Conservation (phyloP, 768 basidiomycete species). For the Mycena vulgaris region DNA sequence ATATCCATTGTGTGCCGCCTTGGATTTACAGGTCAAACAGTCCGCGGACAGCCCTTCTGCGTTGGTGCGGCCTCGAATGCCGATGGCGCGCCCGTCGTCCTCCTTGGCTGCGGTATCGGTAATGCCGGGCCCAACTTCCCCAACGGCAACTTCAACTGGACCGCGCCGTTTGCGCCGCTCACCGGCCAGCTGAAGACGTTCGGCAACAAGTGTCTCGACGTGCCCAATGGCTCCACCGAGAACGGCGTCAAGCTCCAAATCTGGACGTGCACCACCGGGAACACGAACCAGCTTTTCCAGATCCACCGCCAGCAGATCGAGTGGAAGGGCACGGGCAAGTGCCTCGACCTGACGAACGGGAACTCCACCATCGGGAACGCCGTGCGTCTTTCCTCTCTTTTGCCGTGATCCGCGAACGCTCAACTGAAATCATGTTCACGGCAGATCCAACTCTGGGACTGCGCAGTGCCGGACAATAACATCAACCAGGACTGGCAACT, state of each 20-base stretch:
- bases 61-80: conserved; percentile 12
- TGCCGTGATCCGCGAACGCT: too few species aligned
- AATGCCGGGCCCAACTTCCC: conserved; percentile 7
- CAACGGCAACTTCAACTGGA: conserved; percentile 22
- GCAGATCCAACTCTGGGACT: too few species aligned
- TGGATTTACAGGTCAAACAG: neutral
- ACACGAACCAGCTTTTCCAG: conserved; percentile 41
- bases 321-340: conserved; percentile 30
- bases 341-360: conserved; percentile 33
- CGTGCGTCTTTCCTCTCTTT: neutral
- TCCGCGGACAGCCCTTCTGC: conserved; percentile 22
- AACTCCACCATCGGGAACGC: conserved; percentile 31
- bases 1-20: too few species aligned
- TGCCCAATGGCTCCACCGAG: conserved; percentile 34
- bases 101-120: conserved; percentile 9
- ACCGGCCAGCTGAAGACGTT: conserved; percentile 33
- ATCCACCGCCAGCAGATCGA: conserved; percentile 29
- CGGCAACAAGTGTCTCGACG: conserved; percentile 43
- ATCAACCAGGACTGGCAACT: too few species aligned
- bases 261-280: conserved; percentile 41
- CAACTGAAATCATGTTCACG: too few species aligned
- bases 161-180: conserved; percentile 18
- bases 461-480: too few species aligned
- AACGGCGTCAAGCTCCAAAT: conserved; percentile 42
- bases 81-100: conserved; percentile 18